These are phyloP conservation scores for Jacaranda copaia DNA, from an alignment of 257 asterid species.

Conservation along the genomic window DNA sequence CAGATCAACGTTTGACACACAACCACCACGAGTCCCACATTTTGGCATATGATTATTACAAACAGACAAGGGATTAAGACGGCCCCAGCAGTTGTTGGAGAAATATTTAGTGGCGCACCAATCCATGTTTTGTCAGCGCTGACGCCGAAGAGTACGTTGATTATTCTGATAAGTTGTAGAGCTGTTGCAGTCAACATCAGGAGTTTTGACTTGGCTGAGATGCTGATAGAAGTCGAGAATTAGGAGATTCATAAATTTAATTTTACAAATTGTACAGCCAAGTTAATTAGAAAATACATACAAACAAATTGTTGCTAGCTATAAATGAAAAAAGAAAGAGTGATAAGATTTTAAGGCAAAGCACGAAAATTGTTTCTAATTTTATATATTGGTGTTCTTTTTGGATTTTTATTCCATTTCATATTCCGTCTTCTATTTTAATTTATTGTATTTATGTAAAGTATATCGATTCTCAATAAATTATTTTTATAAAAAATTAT, in stretches of 20 bases:
- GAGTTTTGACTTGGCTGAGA: slow-evolving; percentile 19
- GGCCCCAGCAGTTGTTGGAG: neutral
- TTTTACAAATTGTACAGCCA: neutral
- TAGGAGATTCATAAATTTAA: neutral
- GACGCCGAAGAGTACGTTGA: neutral
- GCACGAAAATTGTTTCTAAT: neutral
- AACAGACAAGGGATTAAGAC: neutral
- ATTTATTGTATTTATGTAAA: too few species aligned
- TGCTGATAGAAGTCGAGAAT: slow-evolving; percentile 19
- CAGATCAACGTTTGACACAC: slow-evolving; percentile 24
- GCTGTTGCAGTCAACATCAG: neutral
- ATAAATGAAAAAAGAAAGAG: neutral
- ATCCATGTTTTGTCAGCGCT: slow-evolving; percentile 34
- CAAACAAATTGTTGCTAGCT: neutral
- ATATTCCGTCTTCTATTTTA: too few species aligned
- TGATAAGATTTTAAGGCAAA: too few species aligned
- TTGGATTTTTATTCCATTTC: too few species aligned
- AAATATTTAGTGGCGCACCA: slow-evolving; percentile 11
- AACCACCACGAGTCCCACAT: slow-evolving; percentile 11
- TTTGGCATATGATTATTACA: neutral
- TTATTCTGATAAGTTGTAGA: neutral
- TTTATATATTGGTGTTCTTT: too few species aligned
- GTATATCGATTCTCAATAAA: too few species aligned
- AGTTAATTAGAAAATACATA: neutral
- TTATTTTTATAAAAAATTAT: too few species aligned